A percentile compares a stretch with the other conserved stretches of the same genome.
phyloP scores from a whole-genome alignment of 2,329 filamentous ascomycete genomes.

The Colletotrichum limetticola region DNA sequence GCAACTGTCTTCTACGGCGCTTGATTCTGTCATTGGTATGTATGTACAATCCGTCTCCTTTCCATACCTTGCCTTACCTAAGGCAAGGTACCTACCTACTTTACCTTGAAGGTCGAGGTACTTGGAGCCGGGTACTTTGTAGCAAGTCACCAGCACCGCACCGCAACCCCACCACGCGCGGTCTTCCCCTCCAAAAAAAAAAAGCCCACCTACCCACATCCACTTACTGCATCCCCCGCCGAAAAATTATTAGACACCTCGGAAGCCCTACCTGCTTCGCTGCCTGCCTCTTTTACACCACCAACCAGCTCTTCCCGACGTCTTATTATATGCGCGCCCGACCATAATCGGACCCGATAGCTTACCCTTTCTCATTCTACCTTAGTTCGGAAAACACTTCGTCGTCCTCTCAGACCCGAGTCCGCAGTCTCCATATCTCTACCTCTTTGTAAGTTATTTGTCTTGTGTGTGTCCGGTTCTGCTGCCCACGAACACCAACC shows the following conservation, averaged over 20 bases:
- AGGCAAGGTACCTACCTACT: not conserved
- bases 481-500: not conserved
- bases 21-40: too few relatives aligned
- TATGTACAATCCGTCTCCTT: too few relatives aligned
- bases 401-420: not conserved
- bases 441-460: slow-evolving; percentile 27
- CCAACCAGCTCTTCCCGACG: slow-evolving; percentile 4
- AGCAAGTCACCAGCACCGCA: slow-evolving; percentile 8
- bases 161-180: slow-evolving; percentile 26
- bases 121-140: slow-evolving; percentile 22
- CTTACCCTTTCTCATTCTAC: slow-evolving; percentile 30
- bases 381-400: slow-evolving; percentile 3
- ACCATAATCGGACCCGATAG: slow-evolving; percentile 30
- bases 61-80: too few relatives aligned
- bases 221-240: slow-evolving; percentile 32
- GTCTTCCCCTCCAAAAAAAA: slow-evolving; percentile 31
- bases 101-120: slow-evolving; percentile 1
- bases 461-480: slow-evolving; percentile 9
- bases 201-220: slow-evolving; percentile 33
- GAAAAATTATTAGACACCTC: slow-evolving; percentile 36
- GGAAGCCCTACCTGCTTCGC: slow-evolving; percentile 31
- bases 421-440: not conserved
- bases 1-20: too few relatives aligned
- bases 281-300: not conserved
- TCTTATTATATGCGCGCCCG: slow-evolving; percentile 32